A percentile compares a stretch with the other conserved stretches of the same genome.
These are phyloP conservation scores for Scleroderma bovista DNA, from an alignment of 768 basidiomycete species.

Conservation along the genomic window DNA sequence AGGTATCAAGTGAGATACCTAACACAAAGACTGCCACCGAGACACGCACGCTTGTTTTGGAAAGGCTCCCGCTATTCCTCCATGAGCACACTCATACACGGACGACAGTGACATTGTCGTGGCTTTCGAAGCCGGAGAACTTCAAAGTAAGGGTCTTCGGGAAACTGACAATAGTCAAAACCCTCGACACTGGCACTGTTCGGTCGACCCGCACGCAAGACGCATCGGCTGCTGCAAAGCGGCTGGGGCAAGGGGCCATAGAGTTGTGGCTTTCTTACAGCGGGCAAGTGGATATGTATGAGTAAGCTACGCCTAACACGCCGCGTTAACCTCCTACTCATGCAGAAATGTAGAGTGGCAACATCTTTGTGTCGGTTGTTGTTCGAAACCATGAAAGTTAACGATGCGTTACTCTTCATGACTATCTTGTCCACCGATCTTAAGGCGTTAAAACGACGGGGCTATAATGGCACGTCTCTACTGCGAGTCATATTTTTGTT, in stretches of 20 bases:
- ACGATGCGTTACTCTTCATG: slow-evolving; percentile 87
- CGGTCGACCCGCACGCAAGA: slow-evolving; percentile 53
- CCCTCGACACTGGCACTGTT: slow-evolving; percentile 47
- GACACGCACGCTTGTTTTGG: slow-evolving; percentile 60
- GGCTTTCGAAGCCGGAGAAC: slow-evolving; percentile 59
- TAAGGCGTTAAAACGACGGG: slow-evolving; percentile 71
- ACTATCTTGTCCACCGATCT: slow-evolving; percentile 92
- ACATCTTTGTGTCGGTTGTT: slow-evolving; percentile 75
- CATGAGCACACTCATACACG: slow-evolving; percentile 77
- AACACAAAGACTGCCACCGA: slow-evolving; percentile 45
- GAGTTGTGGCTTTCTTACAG: slow-evolving; percentile 75
- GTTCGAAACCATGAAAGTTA: slow-evolving; percentile 72
- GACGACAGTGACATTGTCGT: slow-evolving; percentile 55
- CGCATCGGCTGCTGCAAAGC: slow-evolving; percentile 66
- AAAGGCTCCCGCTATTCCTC: slow-evolving; percentile 85
- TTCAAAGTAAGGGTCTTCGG: slow-evolving; percentile 67
- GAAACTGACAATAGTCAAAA: slow-evolving; percentile 58
- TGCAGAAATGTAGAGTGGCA: slow-evolving; percentile 55
- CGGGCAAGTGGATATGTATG: slow-evolving; percentile 82
- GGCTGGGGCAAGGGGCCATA: slow-evolving; percentile 52
- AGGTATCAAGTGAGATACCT: slow-evolving; percentile 47
- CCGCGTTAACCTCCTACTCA: background rate
- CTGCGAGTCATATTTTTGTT: background rate
- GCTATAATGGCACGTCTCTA: slow-evolving; percentile 67
- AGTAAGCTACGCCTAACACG: slow-evolving; percentile 47